Evolutionary conservation across 129 eudicot species (phyloP).

Genomic region (Tagetes erecta): DNA sequence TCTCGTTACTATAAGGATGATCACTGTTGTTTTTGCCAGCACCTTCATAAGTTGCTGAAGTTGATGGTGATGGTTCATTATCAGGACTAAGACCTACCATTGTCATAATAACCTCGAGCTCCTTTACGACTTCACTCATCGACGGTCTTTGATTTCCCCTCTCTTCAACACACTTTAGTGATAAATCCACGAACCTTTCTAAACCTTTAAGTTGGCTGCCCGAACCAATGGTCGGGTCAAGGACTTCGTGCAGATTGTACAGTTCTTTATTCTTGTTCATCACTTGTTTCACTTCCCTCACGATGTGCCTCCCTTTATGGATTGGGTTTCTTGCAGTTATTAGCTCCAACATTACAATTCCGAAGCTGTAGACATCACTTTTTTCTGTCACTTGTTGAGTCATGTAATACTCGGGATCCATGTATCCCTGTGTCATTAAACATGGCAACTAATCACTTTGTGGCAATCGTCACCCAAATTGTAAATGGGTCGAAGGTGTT

Average conservation of each 20-base stretch:
- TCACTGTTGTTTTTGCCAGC: constrained; percentile 5
- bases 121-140: constrained; percentile 66
- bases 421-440: constrained; percentile 34
- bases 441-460: not conserved
- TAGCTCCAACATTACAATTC: constrained; percentile 57
- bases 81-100: constrained; percentile 48
- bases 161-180: constrained; percentile 57
- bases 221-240: not conserved
- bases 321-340: constrained; percentile 43
- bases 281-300: not conserved
- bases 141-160: constrained; percentile 48
- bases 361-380: constrained; percentile 58
- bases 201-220: constrained; percentile 34
- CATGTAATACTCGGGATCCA: constrained; percentile 1
- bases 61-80: constrained; percentile 31
- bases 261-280: not conserved
- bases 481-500: not conserved
- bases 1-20: constrained; percentile 34
- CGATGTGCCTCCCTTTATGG: not conserved
- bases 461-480: not conserved
- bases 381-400: not conserved
- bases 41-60: constrained; percentile 35
- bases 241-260: not conserved
- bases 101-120: constrained; percentile 44
- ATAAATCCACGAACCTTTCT: constrained; percentile 53